Evolutionary conservation across 345 rosid genomes (phyloP), one percentile per base, ranked within the genome.

Genomic region (Erysimum cheiranthoides): DNA sequence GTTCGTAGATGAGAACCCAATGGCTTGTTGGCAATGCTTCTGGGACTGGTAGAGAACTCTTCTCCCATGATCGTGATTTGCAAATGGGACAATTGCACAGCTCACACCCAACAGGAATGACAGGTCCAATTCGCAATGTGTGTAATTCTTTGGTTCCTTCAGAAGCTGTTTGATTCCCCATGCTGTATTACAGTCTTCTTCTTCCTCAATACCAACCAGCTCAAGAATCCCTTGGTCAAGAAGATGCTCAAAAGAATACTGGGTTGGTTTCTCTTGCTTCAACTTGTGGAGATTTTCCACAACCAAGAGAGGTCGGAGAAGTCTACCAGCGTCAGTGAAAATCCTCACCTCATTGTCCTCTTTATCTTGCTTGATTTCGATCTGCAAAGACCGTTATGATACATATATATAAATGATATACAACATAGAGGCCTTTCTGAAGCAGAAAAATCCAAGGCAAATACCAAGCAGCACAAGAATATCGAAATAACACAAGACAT

Each of bases 41-140:
- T 94, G 96, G 10, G 97, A 83, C 71, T 92, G 92, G 81, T 90
- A 92, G 6, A 94, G 90, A 8, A 94, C 93, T 79, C 99, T 89
- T 77, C 86, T 86, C 10, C 97, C 97, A 73, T 90, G 96, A 61
- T 94, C 92, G 50, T 90, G 99, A 79, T 90, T 92, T 8, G 96
- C 92, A 75, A 90, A 92, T 6, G 99, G 97, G 18, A 94, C 83
- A 16, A 94, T 83, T 34, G 97, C 96, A 63, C 97, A 90, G 64
- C 99, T 90, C 56, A 94, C 79, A 50, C 99, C 96, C 67, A 94
- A 61, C 27, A 94, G 72, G 71, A 87, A 92, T 1, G 97, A 94
- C 88, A 86, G 69, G 67, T 94, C 99, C 63, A 92, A 81, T 79
- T 94, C 97, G 32, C 92, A 92, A 47, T 94, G 97, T 0, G 93